Percentiles rank a stretch among this genome's conserved stretches.
These are phyloP conservation scores for Orbilia ellipsospora DNA, from an alignment of 2,329 filamentous ascomycete species.

Conservation along the genomic window DNA sequence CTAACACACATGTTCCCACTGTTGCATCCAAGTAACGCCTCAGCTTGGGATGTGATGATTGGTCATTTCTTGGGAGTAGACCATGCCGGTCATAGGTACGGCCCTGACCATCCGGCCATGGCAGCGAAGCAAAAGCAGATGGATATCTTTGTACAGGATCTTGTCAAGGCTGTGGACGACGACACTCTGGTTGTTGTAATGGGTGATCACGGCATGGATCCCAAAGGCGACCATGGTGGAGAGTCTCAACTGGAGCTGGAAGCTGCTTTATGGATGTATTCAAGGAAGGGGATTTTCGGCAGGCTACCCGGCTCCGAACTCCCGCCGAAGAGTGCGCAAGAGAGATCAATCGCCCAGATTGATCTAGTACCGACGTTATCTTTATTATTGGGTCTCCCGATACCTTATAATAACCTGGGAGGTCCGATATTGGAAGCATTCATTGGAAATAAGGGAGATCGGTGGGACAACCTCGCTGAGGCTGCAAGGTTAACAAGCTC, in stretches of 20 bases:
- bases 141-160: slow-evolving; percentile 79
- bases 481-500: slow-evolving; percentile 82
- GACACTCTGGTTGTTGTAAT: slow-evolving; percentile 91
- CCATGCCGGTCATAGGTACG: slow-evolving; percentile 95
- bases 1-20: slow-evolving; percentile 89
- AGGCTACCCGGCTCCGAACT: slow-evolving; percentile 66
- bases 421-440: slow-evolving; percentile 95
- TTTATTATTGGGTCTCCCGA: slow-evolving; percentile 86
- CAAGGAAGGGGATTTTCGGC: slow-evolving; percentile 85
- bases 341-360: slow-evolving; percentile 83
- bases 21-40: slow-evolving; percentile 72
- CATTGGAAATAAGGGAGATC: slow-evolving; percentile 73
- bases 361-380: slow-evolving; percentile 93
- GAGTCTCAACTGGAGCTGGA: slow-evolving; percentile 97
- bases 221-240: slow-evolving; percentile 96
- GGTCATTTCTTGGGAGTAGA: slow-evolving; percentile 95
- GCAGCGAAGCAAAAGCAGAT: slow-evolving; percentile 89
- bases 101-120: slow-evolving; percentile 93
- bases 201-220: slow-evolving; percentile 99
- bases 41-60: slow-evolving; percentile 91
- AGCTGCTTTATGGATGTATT: slow-evolving; percentile 98
- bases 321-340: slow-evolving; percentile 70
- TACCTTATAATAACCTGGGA: slow-evolving; percentile 96
- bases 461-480: slow-evolving; percentile 80
- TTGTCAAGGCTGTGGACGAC: slow-evolving; percentile 80